Base-by-base conservation (phyloP, 1,139 yeast species). In the Debaryomyces psychrophilus region DNA sequence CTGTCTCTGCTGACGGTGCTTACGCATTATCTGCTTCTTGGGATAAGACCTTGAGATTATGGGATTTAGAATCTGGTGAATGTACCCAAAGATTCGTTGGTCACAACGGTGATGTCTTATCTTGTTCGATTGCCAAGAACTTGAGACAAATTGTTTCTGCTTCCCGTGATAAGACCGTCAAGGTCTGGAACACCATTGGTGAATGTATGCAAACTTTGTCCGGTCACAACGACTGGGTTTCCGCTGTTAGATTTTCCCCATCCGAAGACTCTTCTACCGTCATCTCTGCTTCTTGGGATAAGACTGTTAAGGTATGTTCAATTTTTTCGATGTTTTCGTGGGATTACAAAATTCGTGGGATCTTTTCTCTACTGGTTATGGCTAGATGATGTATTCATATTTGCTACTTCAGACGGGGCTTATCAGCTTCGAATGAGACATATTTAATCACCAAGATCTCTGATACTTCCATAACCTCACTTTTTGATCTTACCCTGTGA, bases 121-220 rank as follows among this genome's bases (percentile, higher is more conserved):
- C 98, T 56, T 97, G 93, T 67, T 88, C 97, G 62, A 90, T 93
- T 77, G 88, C 98, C 69, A 84, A 89, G 76, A 90, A 89, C 85
- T 92, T 93, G 78, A 89, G 97, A 83, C 96, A 90, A 81, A 90
- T 93, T 70, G 97, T 92, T 61, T 92, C 99, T 75, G 96, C 97
- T 77, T 92, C 98, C 65, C 92, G 99, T 81, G 99, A 93, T 79
- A 89, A 90, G 85, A 88, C 98, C 77, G 92, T 93, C 79, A 92
- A 90, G 85, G 92, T 93, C 79, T 93, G 99, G 99, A 92, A 95
- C 87, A 90, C 96, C 80, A 82, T 90, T 71, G 99, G 99, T 83
- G 90, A 89, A 75, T 90, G 97, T 85, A 86, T 89, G 84, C 86
- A 87, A 80, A 90, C 97, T 68, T 86, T 92, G 78, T 74, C 81